Evolutionary conservation across 2,329 filamentous ascomycete species (phyloP).

Genomic region (Alternaria arbusti): DNA sequence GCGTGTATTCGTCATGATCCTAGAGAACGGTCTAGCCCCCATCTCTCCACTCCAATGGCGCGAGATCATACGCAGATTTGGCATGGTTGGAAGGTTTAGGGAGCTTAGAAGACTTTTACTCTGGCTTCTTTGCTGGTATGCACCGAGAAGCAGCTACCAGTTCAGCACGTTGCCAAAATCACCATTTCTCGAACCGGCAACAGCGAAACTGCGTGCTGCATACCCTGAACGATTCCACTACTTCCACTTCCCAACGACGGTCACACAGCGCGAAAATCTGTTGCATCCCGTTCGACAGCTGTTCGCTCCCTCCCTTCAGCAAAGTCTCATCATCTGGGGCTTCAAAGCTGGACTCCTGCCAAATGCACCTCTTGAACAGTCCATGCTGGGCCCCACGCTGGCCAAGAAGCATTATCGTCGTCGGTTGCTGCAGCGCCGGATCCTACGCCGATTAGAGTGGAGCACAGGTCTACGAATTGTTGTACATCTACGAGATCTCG

Average conservation of each 20-base stretch:
- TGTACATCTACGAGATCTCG: conserved; percentile 37
- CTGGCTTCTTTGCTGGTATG: conserved; percentile 57
- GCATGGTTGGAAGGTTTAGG: conserved; percentile 61
- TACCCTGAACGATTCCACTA: conserved; percentile 21
- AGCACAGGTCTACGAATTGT: conserved; percentile 34
- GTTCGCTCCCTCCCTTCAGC: conserved; percentile 31
- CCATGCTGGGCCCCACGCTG: conserved; percentile 18
- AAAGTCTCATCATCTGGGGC: conserved; percentile 45
- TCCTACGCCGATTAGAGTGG: conserved; percentile 34
- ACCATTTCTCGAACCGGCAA: conserved; percentile 28
- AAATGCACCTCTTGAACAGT: conserved; percentile 34
- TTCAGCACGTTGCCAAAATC: conserved; percentile 31
- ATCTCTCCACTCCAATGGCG: conserved; percentile 59
- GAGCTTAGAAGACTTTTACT: conserved; percentile 60
- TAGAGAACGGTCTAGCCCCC: conserved; percentile 51
- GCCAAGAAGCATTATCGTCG: conserved; percentile 35
- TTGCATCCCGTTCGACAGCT: conserved; percentile 38
- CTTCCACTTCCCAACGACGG: conserved; percentile 21
- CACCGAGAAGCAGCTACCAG: conserved; percentile 25
- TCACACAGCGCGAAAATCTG: conserved; percentile 9
- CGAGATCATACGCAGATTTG: conserved; percentile 65
- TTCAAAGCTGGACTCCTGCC: conserved; percentile 38
- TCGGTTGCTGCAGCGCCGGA: conserved; percentile 20
- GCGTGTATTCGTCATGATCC: conserved; percentile 56
- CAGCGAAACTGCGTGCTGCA: conserved; percentile 19